These are phyloP conservation scores for Skeletonema costatum DNA, from an alignment of 108 stramenopile genomes.

Conservation along the genomic window DNA sequence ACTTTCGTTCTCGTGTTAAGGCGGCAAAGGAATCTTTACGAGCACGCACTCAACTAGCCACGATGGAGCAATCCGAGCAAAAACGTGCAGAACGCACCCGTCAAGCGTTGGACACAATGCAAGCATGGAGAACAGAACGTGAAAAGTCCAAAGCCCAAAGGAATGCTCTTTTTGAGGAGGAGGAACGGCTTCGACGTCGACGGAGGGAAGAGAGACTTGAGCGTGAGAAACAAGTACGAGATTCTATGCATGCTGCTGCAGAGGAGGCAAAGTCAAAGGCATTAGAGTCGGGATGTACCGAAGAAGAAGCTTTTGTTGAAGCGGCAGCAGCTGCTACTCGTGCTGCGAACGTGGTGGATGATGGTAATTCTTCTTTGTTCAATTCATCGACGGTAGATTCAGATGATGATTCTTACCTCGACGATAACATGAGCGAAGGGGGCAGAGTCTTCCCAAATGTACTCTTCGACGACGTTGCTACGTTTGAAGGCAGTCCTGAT, in stretches of 20 bases:
- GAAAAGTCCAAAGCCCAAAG: constrained; percentile 26
- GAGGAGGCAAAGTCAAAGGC: constrained; percentile 36
- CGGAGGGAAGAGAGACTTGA: constrained; percentile 11
- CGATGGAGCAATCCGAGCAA: neutral
- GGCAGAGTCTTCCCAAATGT: neutral
- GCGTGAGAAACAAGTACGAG: constrained; percentile 14
- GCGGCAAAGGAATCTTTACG: constrained; percentile 25
- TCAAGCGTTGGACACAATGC: constrained; percentile 30
- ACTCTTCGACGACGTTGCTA: neutral
- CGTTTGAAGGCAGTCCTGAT: neutral
- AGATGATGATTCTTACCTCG: constrained; percentile 13
- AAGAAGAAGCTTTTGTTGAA: constrained; percentile 37
- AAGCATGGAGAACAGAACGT: constrained; percentile 23
- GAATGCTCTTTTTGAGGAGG: constrained; percentile 19
- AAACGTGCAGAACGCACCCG: constrained; percentile 25
- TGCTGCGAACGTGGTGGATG: constrained; percentile 34
- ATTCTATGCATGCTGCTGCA: constrained; percentile 35
- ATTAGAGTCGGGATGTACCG: constrained; percentile 24
- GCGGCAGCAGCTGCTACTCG: constrained; percentile 30
- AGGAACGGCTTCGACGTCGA: constrained; percentile 9
- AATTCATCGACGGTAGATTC: constrained; percentile 7
- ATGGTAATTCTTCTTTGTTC: constrained; percentile 21
- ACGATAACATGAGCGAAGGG: constrained; percentile 4
- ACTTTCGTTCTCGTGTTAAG: constrained; percentile 37
- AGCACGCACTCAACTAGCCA: constrained; percentile 27